A percentile compares a stretch with the other conserved stretches of the same genome.
Evolutionary conservation across 768 basidiomycete genomes (phyloP).

Genomic region (Agaricus sinodeliciosus): DNA sequence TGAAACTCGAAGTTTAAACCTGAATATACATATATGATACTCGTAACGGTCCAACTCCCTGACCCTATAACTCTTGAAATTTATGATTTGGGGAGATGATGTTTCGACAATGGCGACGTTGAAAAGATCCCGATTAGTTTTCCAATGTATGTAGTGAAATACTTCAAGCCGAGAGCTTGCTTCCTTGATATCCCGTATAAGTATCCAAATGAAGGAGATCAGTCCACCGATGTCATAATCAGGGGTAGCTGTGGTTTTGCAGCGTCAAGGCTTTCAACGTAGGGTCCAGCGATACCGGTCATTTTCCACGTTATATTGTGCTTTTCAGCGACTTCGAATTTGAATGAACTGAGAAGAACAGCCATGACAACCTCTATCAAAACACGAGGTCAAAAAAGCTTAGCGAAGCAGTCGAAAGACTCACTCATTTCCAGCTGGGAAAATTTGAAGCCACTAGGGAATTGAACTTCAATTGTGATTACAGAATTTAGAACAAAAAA

Average conservation of each 20-base stretch:
- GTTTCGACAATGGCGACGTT: too few species aligned
- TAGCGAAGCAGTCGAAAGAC: background rate
- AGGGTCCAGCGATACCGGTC: slow-evolving; percentile 18
- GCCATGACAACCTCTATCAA: slow-evolving; percentile 22
- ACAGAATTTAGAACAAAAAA: too few species aligned
- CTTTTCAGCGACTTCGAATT: slow-evolving; percentile 16
- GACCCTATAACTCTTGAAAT: too few species aligned
- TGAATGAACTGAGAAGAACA: slow-evolving; percentile 20
- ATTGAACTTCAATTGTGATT: background rate
- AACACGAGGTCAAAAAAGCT: background rate
- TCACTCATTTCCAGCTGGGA: slow-evolving; percentile 14
- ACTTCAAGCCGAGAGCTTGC: too few species aligned
- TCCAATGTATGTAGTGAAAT: too few species aligned
- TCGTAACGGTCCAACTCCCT: too few species aligned
- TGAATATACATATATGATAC: too few species aligned
- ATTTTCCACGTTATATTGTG: slow-evolving; percentile 24
- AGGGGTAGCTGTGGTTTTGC: slow-evolving; percentile 13
- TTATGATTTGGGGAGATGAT: too few species aligned
- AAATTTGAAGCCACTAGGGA: slow-evolving; percentile 14
- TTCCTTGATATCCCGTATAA: too few species aligned
- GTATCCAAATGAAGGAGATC: too few species aligned
- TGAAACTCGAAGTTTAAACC: too few species aligned
- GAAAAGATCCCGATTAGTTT: too few species aligned
- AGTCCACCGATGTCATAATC: slow-evolving; percentile 9
- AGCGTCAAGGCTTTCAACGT: slow-evolving; percentile 9